Base-by-base conservation (phyloP, 129 eudicot genomes). In the Chrysanthemum seticuspe region DNA sequence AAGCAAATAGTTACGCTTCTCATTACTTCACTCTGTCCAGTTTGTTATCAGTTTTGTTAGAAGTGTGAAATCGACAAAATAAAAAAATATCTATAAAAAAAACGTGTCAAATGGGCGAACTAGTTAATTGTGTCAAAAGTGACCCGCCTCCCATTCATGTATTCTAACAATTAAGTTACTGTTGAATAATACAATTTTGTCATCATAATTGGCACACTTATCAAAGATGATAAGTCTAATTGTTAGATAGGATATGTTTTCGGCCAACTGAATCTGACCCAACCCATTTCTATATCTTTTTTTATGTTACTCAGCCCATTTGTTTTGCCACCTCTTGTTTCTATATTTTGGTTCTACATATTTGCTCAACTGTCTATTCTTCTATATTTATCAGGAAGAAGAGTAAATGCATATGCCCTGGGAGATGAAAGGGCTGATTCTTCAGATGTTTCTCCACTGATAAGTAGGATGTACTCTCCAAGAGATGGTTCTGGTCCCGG, bases 391-490 rank as follows among this genome's bases (percentile, higher is more conserved):
- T 73, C 83, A 84, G 93, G 96, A 79, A 84, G 89, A 75, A 87
- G 91, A 85, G 70, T 83, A 27, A 78, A 83, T 73, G 77, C 81
- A 31, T 64, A 47, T 61, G 69, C 85, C 56, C 68, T 76, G 40
- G 86, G 91, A 76, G 97, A 92, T 50, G 96, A 89, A 67, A 82
- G 80, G 61, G 75, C 48, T 21, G 88, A 84, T 13, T 76, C 73
- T 75, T 83, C 96, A 31, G 96, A 88, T 77, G 80, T 72, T 55
- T 85, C 96, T 73, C 94, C 89, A 3, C 34, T 73, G 81, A 56
- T 76, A 67, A 13, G 76, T 10, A 79, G 78, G 75, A 78, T 73
- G 45, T 86, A 76, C 65, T 91, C 91, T 0, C 91, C 93, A 25
- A 64, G 84, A 48, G 93, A 88, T 57, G 71, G 74, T 31, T 69